phyloP scores from a whole-genome alignment of 352 stramenopile genomes.

The Globisporangium splendens region DNA sequence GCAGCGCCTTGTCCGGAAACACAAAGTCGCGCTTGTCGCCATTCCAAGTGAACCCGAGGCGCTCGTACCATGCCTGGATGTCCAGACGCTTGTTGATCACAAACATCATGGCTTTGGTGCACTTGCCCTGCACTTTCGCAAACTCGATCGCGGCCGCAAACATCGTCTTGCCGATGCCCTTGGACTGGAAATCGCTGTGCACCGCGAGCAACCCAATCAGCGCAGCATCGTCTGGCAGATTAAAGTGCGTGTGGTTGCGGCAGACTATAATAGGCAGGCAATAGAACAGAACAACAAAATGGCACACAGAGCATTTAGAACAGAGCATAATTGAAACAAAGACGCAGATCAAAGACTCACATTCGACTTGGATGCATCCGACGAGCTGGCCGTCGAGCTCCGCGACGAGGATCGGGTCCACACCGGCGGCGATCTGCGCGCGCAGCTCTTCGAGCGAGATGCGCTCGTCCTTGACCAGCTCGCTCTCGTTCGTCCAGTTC shows the following conservation, averaged over 20 bases:
- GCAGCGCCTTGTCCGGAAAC: conserved; percentile 4
- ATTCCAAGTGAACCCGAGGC: conserved; percentile 4
- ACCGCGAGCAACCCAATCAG: conserved; percentile 9
- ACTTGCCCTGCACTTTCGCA: conserved; percentile 1
- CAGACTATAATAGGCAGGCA: not conserved
- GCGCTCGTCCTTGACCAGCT: conserved; percentile 7
- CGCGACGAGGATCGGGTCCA: conserved; percentile 10
- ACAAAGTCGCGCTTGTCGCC: conserved; percentile 10
- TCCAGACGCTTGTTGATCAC: conserved; percentile 14
- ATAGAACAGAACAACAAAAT: not conserved
- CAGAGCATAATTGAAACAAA: too few species aligned
- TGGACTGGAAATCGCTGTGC: conserved; percentile 9
- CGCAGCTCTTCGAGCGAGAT: conserved; percentile 2
- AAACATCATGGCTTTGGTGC: conserved; percentile 5
- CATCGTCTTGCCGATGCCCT: conserved; percentile 5
- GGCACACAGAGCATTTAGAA: not conserved
- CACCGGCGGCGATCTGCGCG: conserved; percentile 3
- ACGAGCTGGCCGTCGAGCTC: conserved; percentile 4
- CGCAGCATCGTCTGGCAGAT: conserved; percentile 1
- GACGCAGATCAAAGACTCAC: not conserved
- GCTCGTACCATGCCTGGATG: conserved; percentile 11
- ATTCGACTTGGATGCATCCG: conserved; percentile 13
- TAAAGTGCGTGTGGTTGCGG: not conserved
- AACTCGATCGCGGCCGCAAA: conserved; percentile 1
- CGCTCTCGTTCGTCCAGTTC: conserved; percentile 13